A percentile compares a stretch with the other conserved stretches of the same genome.
These are phyloP conservation scores for Coemansia sp. DNA, from an alignment of 192 early-diverging fungal genomes.

Conservation along the genomic window DNA sequence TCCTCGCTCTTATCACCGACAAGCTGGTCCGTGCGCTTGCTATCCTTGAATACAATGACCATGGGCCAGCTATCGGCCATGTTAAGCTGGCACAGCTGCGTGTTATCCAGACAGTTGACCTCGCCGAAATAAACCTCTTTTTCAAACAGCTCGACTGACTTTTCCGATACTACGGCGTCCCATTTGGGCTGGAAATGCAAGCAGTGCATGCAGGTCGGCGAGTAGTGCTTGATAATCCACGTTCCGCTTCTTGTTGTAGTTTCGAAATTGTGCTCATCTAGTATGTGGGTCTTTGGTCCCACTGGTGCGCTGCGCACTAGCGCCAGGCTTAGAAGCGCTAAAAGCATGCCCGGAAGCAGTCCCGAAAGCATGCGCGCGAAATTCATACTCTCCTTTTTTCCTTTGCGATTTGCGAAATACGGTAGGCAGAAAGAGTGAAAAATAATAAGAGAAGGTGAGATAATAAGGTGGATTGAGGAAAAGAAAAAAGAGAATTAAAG, in stretches of 20 bases:
- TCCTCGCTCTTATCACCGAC: conserved; percentile 32
- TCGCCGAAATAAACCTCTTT: conserved; percentile 65
- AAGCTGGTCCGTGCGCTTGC: conserved; percentile 16
- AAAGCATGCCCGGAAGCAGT: conserved; percentile 8
- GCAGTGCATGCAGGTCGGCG: conserved; percentile 84
- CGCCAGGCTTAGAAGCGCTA: conserved; percentile 14
- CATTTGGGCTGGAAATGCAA: conserved; percentile 74
- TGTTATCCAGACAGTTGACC: conserved; percentile 63
- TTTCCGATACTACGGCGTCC: conserved; percentile 58
- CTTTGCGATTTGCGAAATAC: too few relatives aligned
- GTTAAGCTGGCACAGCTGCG: conserved; percentile 60
- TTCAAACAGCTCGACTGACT: conserved; percentile 17
- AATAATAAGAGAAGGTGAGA: neutral
- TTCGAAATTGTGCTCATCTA: conserved; percentile 49
- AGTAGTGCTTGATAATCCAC: conserved; percentile 84
- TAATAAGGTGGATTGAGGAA: too few relatives aligned
- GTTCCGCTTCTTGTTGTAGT: conserved; percentile 50
- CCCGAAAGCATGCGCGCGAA: conserved; percentile 14
- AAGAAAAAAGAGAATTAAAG: neutral
- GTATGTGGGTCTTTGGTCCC: conserved; percentile 40
- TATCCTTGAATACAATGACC: conserved; percentile 52
- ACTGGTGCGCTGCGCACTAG: conserved; percentile 33
- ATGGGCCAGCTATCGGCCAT: conserved; percentile 57
- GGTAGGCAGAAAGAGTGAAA: neutral
- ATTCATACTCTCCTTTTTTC: conserved; percentile 15